Conservation (phyloP, 2,329 filamentous ascomycete species). For the Lachnellula willkommii region DNA sequence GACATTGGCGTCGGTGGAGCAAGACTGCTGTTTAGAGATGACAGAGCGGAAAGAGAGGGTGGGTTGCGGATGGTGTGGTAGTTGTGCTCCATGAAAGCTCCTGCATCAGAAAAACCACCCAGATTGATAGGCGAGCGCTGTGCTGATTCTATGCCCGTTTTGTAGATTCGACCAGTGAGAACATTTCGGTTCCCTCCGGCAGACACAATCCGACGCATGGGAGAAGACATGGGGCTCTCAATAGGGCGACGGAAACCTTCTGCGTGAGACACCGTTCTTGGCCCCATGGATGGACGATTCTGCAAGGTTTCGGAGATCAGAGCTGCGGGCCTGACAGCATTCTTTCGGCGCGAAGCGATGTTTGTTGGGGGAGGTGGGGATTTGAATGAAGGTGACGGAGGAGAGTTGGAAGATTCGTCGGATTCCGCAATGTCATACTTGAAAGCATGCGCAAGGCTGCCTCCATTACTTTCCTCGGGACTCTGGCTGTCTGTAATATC, state of each 20-base stretch:
- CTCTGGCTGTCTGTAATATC: slow-evolving; percentile 17
- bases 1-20: slow-evolving; percentile 32
- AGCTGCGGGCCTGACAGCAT: slow-evolving; percentile 29
- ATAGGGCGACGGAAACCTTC: slow-evolving; percentile 25
- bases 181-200: slow-evolving; percentile 28
- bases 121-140: slow-evolving; percentile 31
- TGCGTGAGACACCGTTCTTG: slow-evolving; percentile 29
- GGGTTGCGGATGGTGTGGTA: slow-evolving; percentile 21
- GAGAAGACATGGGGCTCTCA: slow-evolving; percentile 27
- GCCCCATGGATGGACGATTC: slow-evolving; percentile 24
- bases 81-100: slow-evolving; percentile 27
- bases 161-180: slow-evolving; percentile 27
- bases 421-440: slow-evolving; percentile 20
- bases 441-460: slow-evolving; percentile 15
- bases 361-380: slow-evolving; percentile 28
- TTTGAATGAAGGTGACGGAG: slow-evolving; percentile 26
- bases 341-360: slow-evolving; percentile 29
- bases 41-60: slow-evolving; percentile 20
- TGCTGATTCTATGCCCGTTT: slow-evolving; percentile 26
- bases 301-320: slow-evolving; percentile 23
- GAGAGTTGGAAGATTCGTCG: slow-evolving; percentile 15
- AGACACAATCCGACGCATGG: slow-evolving; percentile 31
- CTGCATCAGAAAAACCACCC: slow-evolving; percentile 23
- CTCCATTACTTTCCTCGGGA: slow-evolving; percentile 17
- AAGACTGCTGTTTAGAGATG: slow-evolving; percentile 28